A percentile compares a stretch with the other conserved stretches of the same genome.
Evolutionary conservation across 2,329 filamentous ascomycete genomes (phyloP).

Genomic region (Cladosporium sphaerospermum): DNA sequence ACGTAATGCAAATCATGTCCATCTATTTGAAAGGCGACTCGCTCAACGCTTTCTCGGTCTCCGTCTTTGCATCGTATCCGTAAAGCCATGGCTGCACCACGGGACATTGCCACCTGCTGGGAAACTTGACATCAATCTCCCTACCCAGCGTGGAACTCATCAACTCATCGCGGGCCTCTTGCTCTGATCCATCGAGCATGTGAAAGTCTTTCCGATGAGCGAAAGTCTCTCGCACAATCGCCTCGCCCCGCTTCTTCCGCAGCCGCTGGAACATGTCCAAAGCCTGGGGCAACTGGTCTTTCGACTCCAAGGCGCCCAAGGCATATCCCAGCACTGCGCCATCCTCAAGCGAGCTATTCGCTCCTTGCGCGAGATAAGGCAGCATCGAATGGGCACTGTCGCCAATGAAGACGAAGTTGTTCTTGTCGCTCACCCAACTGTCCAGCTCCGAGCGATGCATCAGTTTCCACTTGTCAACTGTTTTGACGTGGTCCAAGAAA

Average conservation of each 20-base stretch:
- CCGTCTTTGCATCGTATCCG: slow-evolving; percentile 55
- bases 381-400: slow-evolving; percentile 61
- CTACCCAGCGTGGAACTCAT: slow-evolving; percentile 52
- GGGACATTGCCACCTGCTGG: slow-evolving; percentile 58
- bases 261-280: slow-evolving; percentile 41
- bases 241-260: slow-evolving; percentile 44
- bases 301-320: slow-evolving; percentile 44
- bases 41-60: slow-evolving; percentile 36
- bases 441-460: slow-evolving; percentile 52
- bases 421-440: slow-evolving; percentile 49
- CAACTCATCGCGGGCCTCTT: slow-evolving; percentile 51
- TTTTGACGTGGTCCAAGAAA: slow-evolving; percentile 47
- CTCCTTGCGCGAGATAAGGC: slow-evolving; percentile 52
- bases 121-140: slow-evolving; percentile 50
- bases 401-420: slow-evolving; percentile 48
- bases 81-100: slow-evolving; percentile 59
- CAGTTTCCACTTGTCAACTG: slow-evolving; percentile 64
- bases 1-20: neutral
- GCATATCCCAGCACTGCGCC: slow-evolving; percentile 58
- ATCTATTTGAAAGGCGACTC: neutral
- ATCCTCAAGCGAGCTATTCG: slow-evolving; percentile 62
- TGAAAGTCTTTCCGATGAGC: slow-evolving; percentile 40
- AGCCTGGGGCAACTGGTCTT: slow-evolving; percentile 34
- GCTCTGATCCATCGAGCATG: slow-evolving; percentile 47
- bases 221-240: slow-evolving; percentile 58